Evolutionary conservation across 805 yeast genomes (phyloP).

Genomic region (Starmerella bombi): DNA sequence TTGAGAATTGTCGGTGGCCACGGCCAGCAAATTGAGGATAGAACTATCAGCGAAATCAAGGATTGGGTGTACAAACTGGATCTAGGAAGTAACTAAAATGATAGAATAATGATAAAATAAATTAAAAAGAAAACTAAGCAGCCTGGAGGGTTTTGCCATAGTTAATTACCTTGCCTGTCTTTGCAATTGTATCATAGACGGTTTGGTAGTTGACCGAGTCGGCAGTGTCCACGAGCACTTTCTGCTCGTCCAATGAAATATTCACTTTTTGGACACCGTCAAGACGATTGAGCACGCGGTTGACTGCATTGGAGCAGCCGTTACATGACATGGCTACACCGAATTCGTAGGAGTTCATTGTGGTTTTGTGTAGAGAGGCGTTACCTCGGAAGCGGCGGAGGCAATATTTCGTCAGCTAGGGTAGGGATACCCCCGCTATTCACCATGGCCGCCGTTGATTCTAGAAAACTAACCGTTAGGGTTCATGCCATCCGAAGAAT

Average conservation of each 20-base stretch:
- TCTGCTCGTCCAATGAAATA: constrained; percentile 66
- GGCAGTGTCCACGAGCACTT: constrained; percentile 61
- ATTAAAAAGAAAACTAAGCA: too few relatives aligned
- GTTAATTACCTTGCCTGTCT: constrained; percentile 79
- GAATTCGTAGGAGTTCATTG: constrained; percentile 20
- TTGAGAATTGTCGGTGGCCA: constrained; percentile 70
- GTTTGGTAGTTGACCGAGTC: constrained; percentile 51
- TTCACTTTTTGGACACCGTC: constrained; percentile 64
- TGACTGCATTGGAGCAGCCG: constrained; percentile 75
- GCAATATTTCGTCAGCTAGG: too few relatives aligned
- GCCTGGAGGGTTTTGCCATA: constrained; percentile 41
- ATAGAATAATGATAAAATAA: too few relatives aligned
- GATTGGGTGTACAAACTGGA: constrained; percentile 49
- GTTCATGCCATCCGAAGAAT: too few relatives aligned
- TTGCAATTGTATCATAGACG: constrained; percentile 65
- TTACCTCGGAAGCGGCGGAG: too few relatives aligned
- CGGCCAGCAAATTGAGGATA: constrained; percentile 53
- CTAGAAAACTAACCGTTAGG: too few relatives aligned
- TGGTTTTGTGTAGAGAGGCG: too few relatives aligned
- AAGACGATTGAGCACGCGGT: constrained; percentile 54
- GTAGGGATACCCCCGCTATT: too few relatives aligned
- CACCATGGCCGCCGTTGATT: too few relatives aligned
- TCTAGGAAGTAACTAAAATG: constrained; percentile 26
- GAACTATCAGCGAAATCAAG: constrained; percentile 43
- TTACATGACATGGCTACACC: constrained; percentile 24